These are phyloP conservation scores for Hypoxylon fuscum DNA, from an alignment of 495 filamentous ascomycete genomes.

Conservation along the genomic window DNA sequence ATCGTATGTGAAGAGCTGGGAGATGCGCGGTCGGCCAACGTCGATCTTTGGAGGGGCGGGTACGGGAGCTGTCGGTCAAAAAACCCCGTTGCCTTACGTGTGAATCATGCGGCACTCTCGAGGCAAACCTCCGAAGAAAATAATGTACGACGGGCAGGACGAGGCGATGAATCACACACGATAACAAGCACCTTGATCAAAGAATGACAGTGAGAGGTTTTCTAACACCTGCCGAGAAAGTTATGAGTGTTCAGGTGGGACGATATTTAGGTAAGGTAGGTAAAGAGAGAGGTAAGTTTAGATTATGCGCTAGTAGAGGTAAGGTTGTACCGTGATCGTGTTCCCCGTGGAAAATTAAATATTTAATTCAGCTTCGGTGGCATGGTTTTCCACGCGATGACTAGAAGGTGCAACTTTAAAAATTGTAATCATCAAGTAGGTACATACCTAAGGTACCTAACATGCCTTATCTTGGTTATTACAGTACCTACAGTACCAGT, in stretches of 20 bases:
- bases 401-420: conserved; percentile 23
- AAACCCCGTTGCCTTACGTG: conserved; percentile 38
- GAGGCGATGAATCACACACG: too few relatives aligned
- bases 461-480: neutral
- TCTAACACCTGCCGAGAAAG: conserved; percentile 2
- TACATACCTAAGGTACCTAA: neutral
- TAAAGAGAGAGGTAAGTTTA: too few relatives aligned
- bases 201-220: too few relatives aligned
- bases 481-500: neutral
- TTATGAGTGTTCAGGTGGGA: neutral
- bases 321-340: conserved; percentile 19
- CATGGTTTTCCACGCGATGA: conserved; percentile 32
- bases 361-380: conserved; percentile 31
- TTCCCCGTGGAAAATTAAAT: conserved; percentile 17
- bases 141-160: too few relatives aligned
- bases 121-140: too few relatives aligned
- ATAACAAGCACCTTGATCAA: too few relatives aligned
- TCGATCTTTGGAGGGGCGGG: conserved; percentile 39
- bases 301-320: conserved; percentile 18
- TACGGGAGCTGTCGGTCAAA: conserved; percentile 35
- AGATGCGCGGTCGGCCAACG: conserved; percentile 36
- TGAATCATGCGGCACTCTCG: conserved; percentile 38
- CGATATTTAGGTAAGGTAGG: too few relatives aligned
- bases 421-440: neutral
- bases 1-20: conserved; percentile 24